A percentile compares a stretch with the other conserved stretches of the same genome.
These are phyloP conservation scores for Trichosporon faecale DNA, from an alignment of 1,284 basidiomycete genomes.

Conservation along the genomic window DNA sequence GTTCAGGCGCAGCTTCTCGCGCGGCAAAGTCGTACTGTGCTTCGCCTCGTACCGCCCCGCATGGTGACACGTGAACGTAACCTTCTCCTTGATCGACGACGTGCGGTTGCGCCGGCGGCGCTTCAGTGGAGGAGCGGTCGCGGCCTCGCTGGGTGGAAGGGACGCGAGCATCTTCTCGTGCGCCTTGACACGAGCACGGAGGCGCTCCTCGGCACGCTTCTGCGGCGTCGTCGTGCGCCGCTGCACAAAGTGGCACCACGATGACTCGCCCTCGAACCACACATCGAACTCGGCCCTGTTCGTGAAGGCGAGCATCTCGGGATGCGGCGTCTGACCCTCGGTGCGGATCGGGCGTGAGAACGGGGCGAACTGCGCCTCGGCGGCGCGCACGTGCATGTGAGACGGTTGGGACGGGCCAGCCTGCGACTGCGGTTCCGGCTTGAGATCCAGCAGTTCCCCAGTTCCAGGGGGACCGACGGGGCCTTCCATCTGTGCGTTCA, in stretches of 20 bases:
- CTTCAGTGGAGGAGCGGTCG: conserved; percentile 39
- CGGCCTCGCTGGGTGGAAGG: conserved; percentile 41
- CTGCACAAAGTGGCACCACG: conserved; percentile 52
- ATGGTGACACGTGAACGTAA: conserved; percentile 51
- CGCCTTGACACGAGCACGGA: conserved; percentile 42
- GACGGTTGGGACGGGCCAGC: background rate
- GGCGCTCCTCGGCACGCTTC: conserved; percentile 45
- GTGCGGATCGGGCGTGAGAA: conserved; percentile 35
- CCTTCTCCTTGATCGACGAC: conserved; percentile 41
- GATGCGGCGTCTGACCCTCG: conserved; percentile 36
- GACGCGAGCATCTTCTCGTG: conserved; percentile 35
- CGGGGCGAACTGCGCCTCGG: conserved; percentile 31
- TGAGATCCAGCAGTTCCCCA: conserved; percentile 15
- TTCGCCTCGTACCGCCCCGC: conserved; percentile 44
- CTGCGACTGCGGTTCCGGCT: conserved; percentile 2
- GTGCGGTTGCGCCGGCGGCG: conserved; percentile 40
- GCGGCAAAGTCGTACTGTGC: conserved; percentile 40
- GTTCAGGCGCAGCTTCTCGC: conserved; percentile 43
- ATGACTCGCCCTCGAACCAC: conserved; percentile 45
- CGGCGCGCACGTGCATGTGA: conserved; percentile 1
- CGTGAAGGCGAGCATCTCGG: conserved; percentile 33
- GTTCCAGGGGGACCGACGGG: conserved; percentile 2
- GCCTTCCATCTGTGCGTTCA: conserved; percentile 1
- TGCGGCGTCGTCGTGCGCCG: conserved; percentile 46
- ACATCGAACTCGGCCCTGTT: conserved; percentile 36